Conservation (phyloP, 2,329 filamentous ascomycete species). For the Didymella lethalis region DNA sequence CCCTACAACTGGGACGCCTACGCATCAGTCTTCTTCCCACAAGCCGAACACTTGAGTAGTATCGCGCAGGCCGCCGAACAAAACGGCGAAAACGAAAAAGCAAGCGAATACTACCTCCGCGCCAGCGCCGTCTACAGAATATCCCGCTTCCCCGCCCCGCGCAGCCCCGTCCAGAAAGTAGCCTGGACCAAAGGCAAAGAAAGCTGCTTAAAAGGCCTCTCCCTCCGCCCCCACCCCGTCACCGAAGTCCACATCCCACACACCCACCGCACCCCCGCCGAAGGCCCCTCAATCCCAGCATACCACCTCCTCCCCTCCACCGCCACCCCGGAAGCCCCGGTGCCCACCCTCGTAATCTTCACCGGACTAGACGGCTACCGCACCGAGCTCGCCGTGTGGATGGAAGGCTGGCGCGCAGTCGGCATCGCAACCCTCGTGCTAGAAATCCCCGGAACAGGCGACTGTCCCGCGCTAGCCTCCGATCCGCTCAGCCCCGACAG, state of each 20-base stretch:
- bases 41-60: conserved; percentile 64
- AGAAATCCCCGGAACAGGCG: conserved; percentile 66
- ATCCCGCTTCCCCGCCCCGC: conserved; percentile 69
- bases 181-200: conserved; percentile 73
- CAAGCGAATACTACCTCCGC: conserved; percentile 68
- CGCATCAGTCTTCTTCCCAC: conserved; percentile 67
- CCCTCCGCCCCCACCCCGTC: conserved; percentile 61
- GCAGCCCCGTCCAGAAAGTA: conserved; percentile 61
- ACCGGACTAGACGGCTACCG: conserved; percentile 67
- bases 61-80: conserved; percentile 62
- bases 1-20: conserved; percentile 69
- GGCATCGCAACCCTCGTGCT: conserved; percentile 61
- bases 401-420: conserved; percentile 59
- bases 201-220: conserved; percentile 65
- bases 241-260: conserved; percentile 70
- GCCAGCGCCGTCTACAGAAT: conserved; percentile 72
- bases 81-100: conserved; percentile 60
- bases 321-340: conserved; percentile 54
- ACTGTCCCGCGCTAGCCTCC: conserved; percentile 59
- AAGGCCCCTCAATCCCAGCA: conserved; percentile 66
- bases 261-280: conserved; percentile 57
- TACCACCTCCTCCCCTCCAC: conserved; percentile 68
- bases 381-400: conserved; percentile 63
- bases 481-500: conserved; percentile 62
- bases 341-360: conserved; percentile 63